Conservation (phyloP, 176 grass and related monocot genomes). For the Phyllostachys edulis region DNA sequence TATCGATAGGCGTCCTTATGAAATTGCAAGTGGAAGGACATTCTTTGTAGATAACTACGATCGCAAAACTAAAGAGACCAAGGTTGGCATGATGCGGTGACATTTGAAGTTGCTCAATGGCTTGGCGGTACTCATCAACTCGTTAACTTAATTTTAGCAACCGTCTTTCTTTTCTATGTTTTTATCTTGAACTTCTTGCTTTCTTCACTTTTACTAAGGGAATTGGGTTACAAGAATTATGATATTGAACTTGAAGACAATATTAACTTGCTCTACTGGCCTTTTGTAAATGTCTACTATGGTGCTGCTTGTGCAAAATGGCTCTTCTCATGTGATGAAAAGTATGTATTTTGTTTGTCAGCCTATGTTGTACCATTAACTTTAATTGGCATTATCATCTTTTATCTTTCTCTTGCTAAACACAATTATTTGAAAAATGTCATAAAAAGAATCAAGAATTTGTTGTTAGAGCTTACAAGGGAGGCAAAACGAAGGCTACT, state of each 20-base stretch:
- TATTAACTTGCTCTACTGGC: constrained; percentile 68
- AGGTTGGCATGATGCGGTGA: constrained; percentile 82
- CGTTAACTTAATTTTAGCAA: constrained; percentile 26
- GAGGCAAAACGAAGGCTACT: too few relatives aligned
- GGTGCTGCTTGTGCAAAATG: constrained; percentile 91
- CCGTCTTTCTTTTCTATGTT: constrained; percentile 19
- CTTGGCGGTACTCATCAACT: constrained; percentile 57
- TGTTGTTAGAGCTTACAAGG: too few relatives aligned
- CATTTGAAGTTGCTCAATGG: constrained; percentile 77
- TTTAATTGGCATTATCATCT: too few relatives aligned
- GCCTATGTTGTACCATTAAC: too few relatives aligned
- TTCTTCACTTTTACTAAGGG: constrained; percentile 48
- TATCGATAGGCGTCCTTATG: constrained; percentile 77
- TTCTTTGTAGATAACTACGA: constrained; percentile 73
- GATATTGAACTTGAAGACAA: constrained; percentile 63
- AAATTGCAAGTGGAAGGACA: constrained; percentile 79
- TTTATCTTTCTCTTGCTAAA: too few relatives aligned
- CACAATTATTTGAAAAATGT: too few relatives aligned
- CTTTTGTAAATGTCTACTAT: constrained; percentile 95
- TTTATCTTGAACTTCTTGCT: constrained; percentile 21
- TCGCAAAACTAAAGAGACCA: constrained; percentile 70
- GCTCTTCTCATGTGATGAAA: constrained; percentile 89
- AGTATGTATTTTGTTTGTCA: too few relatives aligned
- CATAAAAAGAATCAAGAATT: too few relatives aligned
- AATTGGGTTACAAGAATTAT: constrained; percentile 84